phyloP scores from a whole-genome alignment of 1,284 basidiomycete genomes.

The Cerioporus squamosus region DNA sequence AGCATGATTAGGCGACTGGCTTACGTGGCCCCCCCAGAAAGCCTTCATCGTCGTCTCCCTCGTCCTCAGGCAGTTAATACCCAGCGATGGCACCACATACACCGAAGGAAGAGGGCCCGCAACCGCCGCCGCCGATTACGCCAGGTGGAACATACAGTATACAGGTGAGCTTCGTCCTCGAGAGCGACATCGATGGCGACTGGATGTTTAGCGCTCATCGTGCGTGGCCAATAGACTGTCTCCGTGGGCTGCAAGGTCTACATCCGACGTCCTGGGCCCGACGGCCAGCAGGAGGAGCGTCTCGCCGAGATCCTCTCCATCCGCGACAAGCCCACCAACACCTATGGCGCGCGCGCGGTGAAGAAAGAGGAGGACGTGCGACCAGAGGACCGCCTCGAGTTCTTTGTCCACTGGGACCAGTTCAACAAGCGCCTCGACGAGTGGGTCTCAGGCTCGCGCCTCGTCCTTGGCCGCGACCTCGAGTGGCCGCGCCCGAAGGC shows the following conservation, averaged over 20 bases:
- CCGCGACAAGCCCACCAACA: constrained; percentile 78
- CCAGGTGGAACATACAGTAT: constrained; percentile 77
- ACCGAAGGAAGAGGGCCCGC: constrained; percentile 45
- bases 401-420: constrained; percentile 96
- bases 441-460: constrained; percentile 92
- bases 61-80: neutral
- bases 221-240: constrained; percentile 63
- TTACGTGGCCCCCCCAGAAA: constrained; percentile 1
- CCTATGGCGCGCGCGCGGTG: constrained; percentile 50
- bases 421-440: constrained; percentile 99
- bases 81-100: constrained; percentile 29
- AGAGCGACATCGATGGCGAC: constrained; percentile 25
- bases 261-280: constrained; percentile 77
- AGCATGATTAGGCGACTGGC: neutral
- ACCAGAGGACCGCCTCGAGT: constrained; percentile 85
- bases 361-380: constrained; percentile 50
- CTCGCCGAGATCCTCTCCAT: constrained; percentile 94
- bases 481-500: constrained; percentile 95
- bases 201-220: constrained; percentile 28
- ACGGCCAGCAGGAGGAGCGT: constrained; percentile 82
- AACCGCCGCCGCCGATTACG: constrained; percentile 67
- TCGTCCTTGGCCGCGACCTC: constrained; percentile 86
- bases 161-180: constrained; percentile 53
- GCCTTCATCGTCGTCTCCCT: neutral
- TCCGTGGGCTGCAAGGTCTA: constrained; percentile 93